phyloP scores from a whole-genome alignment of 306 rosid species.

The Corylus avellana region DNA sequence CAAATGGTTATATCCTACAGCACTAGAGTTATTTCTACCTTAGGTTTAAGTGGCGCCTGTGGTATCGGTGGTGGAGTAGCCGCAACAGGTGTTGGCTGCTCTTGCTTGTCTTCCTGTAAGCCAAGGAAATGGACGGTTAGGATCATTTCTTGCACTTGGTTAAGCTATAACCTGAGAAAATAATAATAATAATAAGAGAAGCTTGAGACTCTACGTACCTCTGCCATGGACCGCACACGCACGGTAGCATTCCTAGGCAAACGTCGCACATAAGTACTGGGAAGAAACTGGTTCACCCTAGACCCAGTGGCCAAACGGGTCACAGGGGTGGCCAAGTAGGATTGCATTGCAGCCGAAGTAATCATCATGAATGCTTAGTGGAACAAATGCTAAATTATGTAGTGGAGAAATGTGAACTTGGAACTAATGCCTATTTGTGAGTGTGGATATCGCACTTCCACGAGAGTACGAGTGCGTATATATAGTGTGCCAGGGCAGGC shows the following conservation, averaged over 20 bases:
- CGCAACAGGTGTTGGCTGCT: too few species aligned
- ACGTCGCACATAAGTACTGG: constrained; percentile 16
- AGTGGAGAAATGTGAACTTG: too few species aligned
- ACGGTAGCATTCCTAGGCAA: constrained; percentile 7
- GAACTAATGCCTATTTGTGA: too few species aligned
- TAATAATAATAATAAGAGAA: too few species aligned
- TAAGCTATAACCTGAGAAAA: not conserved
- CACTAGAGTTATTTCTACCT: too few species aligned
- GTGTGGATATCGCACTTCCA: too few species aligned
- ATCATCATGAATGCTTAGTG: constrained; percentile 32
- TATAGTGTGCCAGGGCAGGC: not conserved
- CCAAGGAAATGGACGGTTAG: not conserved
- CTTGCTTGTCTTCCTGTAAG: too few species aligned
- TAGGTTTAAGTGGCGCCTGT: too few species aligned
- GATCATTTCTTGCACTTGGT: too few species aligned
- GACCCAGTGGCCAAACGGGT: not conserved
- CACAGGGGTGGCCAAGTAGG: constrained; percentile 32
- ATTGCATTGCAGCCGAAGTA: constrained; percentile 44
- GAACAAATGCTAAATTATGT: too few species aligned
- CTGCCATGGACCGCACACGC: constrained; percentile 42
- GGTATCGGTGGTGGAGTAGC: too few species aligned
- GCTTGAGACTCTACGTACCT: constrained; percentile 25
- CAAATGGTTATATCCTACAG: too few species aligned
- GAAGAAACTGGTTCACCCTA: constrained; percentile 36
- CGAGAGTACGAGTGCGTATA: not conserved